Conservation (phyloP, 805 yeast genomes). For the Candida michaelii region DNA sequence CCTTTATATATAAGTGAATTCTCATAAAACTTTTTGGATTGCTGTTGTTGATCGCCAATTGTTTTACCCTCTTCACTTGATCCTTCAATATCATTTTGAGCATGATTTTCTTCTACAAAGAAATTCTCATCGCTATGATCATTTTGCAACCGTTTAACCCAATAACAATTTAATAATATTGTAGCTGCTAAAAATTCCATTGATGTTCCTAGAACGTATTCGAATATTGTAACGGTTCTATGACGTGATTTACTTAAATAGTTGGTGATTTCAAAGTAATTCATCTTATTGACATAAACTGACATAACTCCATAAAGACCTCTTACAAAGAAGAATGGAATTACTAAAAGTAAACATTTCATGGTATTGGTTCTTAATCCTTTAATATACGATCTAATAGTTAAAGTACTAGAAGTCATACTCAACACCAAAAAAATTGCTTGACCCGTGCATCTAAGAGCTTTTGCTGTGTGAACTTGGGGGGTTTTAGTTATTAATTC, state of each 20-base stretch:
- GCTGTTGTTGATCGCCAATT: not conserved
- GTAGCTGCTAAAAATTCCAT: constrained; percentile 30
- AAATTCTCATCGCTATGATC: not conserved
- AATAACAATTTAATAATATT: constrained; percentile 1
- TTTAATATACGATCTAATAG: constrained; percentile 16
- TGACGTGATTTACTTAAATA: constrained; percentile 18
- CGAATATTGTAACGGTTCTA: constrained; percentile 24
- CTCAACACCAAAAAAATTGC: constrained; percentile 26
- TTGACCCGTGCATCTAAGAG: constrained; percentile 35
- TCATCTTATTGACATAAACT: constrained; percentile 31
- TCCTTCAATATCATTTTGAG: too few species aligned
- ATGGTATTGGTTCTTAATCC: constrained; percentile 18
- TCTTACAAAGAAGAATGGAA: constrained; percentile 35
- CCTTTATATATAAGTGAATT: not conserved
- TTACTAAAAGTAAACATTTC: constrained; percentile 17
- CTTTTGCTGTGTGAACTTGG: constrained; percentile 18
- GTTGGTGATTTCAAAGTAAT: constrained; percentile 29
- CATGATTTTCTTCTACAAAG: not conserved
- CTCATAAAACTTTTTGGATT: not conserved
- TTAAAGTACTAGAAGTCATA: constrained; percentile 13
- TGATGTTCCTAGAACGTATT: constrained; percentile 34
- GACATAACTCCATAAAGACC: constrained; percentile 38
- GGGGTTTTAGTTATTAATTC: constrained; percentile 15
- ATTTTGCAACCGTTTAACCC: not conserved
- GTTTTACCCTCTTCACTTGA: not conserved